phyloP scores from a whole-genome alignment of 768 basidiomycete species.

The Rhizopogon vinicolor region DNA sequence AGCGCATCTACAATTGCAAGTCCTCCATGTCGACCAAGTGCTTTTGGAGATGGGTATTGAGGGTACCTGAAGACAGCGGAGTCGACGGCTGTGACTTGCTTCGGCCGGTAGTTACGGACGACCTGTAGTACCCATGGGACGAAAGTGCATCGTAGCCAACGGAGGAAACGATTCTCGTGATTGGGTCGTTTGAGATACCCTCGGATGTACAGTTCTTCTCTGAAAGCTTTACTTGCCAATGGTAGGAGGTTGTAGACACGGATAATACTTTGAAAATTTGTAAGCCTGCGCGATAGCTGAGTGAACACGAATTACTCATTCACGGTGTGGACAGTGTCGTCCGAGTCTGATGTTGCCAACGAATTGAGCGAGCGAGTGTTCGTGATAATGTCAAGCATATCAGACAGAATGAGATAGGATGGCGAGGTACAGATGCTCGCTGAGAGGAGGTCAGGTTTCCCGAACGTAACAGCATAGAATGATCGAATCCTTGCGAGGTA shows the following conservation, averaged over 20 bases:
- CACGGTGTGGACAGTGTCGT: neutral
- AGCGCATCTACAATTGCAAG: slow-evolving; percentile 11
- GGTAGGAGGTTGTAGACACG: slow-evolving; percentile 11
- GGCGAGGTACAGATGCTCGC: neutral
- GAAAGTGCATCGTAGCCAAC: neutral
- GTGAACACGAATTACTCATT: neutral
- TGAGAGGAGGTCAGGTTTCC: neutral
- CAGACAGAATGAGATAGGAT: neutral
- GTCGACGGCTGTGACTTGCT: neutral
- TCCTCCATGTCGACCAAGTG: slow-evolving; percentile 17
- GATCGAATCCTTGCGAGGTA: neutral
- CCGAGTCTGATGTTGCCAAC: neutral
- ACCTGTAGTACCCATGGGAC: neutral
- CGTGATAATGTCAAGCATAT: neutral
- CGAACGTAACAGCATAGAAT: neutral
- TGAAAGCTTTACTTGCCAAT: slow-evolving; percentile 23
- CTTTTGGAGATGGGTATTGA: slow-evolving; percentile 7
- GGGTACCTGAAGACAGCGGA: neutral
- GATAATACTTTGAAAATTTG: slow-evolving; percentile 7
- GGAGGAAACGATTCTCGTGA: neutral
- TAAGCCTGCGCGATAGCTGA: neutral
- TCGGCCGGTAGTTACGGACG: neutral
- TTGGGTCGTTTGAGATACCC: slow-evolving; percentile 21
- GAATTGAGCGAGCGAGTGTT: neutral
- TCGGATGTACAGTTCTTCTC: slow-evolving; percentile 21